phyloP scores from a whole-genome alignment of 225 moss, liverwort and hornwort genomes.

The Pseudoscleropodium purum region DNA sequence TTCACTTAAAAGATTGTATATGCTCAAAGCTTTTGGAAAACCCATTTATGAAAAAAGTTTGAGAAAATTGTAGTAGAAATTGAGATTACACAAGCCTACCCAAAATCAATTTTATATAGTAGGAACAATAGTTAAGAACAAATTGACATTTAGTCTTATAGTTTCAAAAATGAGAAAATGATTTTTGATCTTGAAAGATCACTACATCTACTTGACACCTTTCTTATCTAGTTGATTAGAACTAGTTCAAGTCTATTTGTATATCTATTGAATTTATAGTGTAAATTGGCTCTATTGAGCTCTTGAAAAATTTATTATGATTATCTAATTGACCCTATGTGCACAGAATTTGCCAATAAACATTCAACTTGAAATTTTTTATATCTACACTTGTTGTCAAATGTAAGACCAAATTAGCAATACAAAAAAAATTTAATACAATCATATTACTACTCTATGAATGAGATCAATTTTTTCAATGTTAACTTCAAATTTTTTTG shows the following conservation, averaged over 20 bases:
- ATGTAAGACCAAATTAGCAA: neutral
- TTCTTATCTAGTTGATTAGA: neutral
- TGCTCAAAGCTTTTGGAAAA: no score
- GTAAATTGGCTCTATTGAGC: neutral
- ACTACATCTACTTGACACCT: neutral
- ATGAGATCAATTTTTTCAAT: neutral
- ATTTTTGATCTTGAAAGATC: fast-evolving
- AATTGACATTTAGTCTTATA: no score
- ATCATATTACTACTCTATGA: neutral
- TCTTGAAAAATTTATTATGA: neutral
- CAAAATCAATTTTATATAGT: no score
- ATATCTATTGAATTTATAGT: neutral
- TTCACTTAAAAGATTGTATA: no score
- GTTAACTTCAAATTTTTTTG: neutral
- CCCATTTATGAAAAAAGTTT: no score
- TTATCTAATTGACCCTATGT: no score
- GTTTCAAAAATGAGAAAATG: neutral
- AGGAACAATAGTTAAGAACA: no score
- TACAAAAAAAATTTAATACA: neutral
- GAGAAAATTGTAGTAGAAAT: no score
- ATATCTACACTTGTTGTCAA: neutral
- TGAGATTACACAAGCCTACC: no score
- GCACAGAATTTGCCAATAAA: neutral
- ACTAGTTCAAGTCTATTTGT: neutral
- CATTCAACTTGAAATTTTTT: no score